phyloP scores from a whole-genome alignment of 108 stramenopile species.

The Nitzschia sp. region DNA sequence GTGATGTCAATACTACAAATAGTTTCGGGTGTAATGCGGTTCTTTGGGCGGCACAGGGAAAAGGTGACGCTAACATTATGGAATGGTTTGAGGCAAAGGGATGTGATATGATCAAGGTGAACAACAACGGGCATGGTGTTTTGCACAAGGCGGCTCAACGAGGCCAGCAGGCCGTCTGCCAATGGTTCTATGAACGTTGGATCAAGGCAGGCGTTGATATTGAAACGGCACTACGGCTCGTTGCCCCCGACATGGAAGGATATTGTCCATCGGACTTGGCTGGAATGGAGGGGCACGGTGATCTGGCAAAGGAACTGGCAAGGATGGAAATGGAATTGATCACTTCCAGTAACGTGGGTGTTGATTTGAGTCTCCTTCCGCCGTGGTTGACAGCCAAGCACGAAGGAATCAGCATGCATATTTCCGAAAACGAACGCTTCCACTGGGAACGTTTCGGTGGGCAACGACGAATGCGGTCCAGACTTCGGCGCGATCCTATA shows the following conservation, averaged over 20 bases:
- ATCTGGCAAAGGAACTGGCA: conserved; percentile 45
- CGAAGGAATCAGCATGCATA: background rate
- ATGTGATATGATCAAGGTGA: conserved; percentile 52
- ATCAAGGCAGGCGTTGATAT: background rate
- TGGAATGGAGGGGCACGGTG: conserved; percentile 69
- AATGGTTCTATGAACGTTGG: conserved; percentile 57
- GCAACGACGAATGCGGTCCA: conserved; percentile 24
- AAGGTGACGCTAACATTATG: conserved; percentile 39
- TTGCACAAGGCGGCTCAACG: conserved; percentile 89
- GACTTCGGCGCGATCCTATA: too few relatives aligned
- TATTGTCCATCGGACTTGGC: conserved; percentile 86
- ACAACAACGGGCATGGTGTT: conserved; percentile 79
- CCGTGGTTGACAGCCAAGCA: background rate
- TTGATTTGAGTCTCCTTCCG: background rate
- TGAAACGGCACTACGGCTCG: conserved; percentile 20
- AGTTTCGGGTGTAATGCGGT: conserved; percentile 84
- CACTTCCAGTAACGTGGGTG: background rate
- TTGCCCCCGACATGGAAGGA: conserved; percentile 56
- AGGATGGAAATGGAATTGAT: conserved; percentile 32
- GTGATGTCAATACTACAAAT: conserved; percentile 59
- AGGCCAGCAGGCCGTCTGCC: conserved; percentile 44
- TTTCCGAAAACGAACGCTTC: conserved; percentile 14
- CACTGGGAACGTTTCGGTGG: conserved; percentile 35
- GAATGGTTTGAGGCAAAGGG: conserved; percentile 62
- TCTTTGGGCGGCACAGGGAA: conserved; percentile 83